phyloP scores from a whole-genome alignment of 1,139 yeast genomes.

The Kluyveromyces sp. region DNA sequence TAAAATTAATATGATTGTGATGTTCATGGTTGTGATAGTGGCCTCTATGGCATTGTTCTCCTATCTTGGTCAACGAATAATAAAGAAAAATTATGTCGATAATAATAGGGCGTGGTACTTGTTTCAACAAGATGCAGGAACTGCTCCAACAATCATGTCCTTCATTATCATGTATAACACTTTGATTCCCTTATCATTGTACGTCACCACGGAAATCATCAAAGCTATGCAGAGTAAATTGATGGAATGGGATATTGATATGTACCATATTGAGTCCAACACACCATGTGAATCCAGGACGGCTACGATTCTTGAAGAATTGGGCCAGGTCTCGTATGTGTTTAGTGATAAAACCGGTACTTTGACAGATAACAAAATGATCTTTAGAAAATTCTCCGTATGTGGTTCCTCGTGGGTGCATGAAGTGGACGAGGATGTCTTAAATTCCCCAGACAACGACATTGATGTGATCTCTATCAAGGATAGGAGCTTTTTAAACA shows the following conservation, averaged over 20 bases:
- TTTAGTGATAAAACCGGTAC: constrained; percentile 98
- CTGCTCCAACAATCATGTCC: constrained; percentile 88
- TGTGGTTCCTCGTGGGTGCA: constrained; percentile 90
- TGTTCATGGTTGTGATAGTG: constrained; percentile 82
- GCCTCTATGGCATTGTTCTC: constrained; percentile 68
- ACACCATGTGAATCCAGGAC: constrained; percentile 95
- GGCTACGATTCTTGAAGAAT: constrained; percentile 89
- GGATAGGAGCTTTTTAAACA: constrained; percentile 10
- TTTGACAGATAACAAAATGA: constrained; percentile 82
- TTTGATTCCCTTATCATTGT: constrained; percentile 85
- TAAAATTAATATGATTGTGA: constrained; percentile 73
- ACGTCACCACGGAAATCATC: constrained; percentile 94
- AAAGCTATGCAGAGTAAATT: constrained; percentile 77
- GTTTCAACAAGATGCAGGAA: constrained; percentile 66
- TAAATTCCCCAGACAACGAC: constrained; percentile 8
- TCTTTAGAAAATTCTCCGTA: constrained; percentile 74
- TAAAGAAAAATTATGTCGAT: constrained; percentile 37
- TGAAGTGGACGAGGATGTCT: constrained; percentile 43
- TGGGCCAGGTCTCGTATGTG: constrained; percentile 92
- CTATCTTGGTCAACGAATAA: constrained; percentile 66
- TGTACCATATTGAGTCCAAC: constrained; percentile 78
- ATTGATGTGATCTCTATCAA: constrained; percentile 18
- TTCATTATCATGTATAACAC: constrained; percentile 96
- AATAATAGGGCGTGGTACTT: constrained; percentile 63
- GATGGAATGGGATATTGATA: constrained; percentile 84